Evolutionary conservation across 2,329 filamentous ascomycete genomes (phyloP).

Genomic region (Ophiognomonia clavigignenti-juglandacearum): DNA sequence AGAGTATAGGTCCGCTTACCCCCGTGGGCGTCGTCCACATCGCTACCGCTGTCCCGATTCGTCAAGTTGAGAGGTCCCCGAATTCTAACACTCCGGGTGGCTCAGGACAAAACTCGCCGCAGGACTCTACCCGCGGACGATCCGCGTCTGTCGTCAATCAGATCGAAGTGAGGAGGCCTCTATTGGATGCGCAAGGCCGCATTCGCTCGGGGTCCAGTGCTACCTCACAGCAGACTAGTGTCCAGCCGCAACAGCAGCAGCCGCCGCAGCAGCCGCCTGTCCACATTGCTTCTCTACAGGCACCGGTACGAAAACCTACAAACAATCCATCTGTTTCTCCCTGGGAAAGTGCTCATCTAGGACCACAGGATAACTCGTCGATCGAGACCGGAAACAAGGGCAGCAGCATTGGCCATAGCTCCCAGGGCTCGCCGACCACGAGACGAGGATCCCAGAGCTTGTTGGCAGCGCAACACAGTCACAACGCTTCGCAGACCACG

Average conservation of each 20-base stretch:
- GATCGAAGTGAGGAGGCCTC: slow-evolving; percentile 13
- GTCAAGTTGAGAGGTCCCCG: slow-evolving; percentile 14
- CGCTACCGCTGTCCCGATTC: slow-evolving; percentile 15
- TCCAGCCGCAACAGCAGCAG: slow-evolving; percentile 2
- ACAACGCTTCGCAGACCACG: slow-evolving; percentile 9
- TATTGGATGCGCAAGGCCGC: slow-evolving; percentile 9
- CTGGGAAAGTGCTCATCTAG: slow-evolving; percentile 6
- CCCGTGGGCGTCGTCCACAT: slow-evolving; percentile 12
- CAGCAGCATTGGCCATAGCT: neutral
- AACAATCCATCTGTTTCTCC: slow-evolving; percentile 7
- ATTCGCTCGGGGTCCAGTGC: slow-evolving; percentile 9
- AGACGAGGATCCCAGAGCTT: slow-evolving; percentile 11
- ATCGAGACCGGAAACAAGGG: neutral
- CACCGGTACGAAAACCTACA: slow-evolving; percentile 8
- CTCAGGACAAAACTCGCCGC: slow-evolving; percentile 8
- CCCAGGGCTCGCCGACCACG: slow-evolving; percentile 5
- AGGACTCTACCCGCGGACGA: slow-evolving; percentile 5
- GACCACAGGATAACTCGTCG: slow-evolving; percentile 4
- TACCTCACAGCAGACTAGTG: neutral
- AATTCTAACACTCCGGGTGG: slow-evolving; percentile 5
- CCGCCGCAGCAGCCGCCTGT: too few species aligned
- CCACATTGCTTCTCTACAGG: slow-evolving; percentile 16
- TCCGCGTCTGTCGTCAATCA: slow-evolving; percentile 16
- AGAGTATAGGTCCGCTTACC: slow-evolving; percentile 1
- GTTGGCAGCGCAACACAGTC: slow-evolving; percentile 5